These are phyloP conservation scores for Puccinia hordei DNA, from an alignment of 1,284 basidiomycete species.

Conservation along the genomic window DNA sequence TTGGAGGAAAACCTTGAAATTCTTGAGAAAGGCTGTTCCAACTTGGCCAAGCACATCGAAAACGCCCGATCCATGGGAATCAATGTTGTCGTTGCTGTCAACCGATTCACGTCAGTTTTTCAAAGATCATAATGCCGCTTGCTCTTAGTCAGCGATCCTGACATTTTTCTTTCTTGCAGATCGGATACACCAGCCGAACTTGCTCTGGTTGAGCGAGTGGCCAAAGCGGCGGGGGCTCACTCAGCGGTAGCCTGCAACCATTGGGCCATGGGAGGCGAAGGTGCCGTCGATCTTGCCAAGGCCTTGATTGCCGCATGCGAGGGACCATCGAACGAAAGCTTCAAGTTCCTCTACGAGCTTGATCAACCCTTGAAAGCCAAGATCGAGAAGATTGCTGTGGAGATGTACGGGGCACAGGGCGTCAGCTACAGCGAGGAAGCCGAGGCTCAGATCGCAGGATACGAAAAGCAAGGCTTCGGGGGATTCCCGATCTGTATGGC, in stretches of 20 bases:
- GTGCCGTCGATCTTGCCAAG: slow-evolving; percentile 81
- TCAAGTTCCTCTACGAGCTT: slow-evolving; percentile 81
- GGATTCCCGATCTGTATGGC: slow-evolving; percentile 84
- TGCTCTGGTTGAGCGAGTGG: slow-evolving; percentile 76
- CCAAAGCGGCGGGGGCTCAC: slow-evolving; percentile 85
- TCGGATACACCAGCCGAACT: slow-evolving; percentile 90
- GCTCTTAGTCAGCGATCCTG: slow-evolving; percentile 8
- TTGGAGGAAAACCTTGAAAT: slow-evolving; percentile 89
- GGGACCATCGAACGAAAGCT: slow-evolving; percentile 72
- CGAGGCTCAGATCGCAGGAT: slow-evolving; percentile 81
- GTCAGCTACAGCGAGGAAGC: slow-evolving; percentile 73
- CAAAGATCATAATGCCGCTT: background rate
- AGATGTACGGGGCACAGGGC: slow-evolving; percentile 89
- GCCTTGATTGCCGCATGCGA: slow-evolving; percentile 77
- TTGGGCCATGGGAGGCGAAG: slow-evolving; percentile 90
- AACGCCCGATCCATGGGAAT: slow-evolving; percentile 94
- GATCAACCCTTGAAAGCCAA: slow-evolving; percentile 81
- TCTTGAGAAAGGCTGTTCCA: slow-evolving; percentile 87
- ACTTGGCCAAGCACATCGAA: slow-evolving; percentile 88
- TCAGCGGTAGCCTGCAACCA: slow-evolving; percentile 93
- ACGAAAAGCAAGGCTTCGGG: slow-evolving; percentile 84
- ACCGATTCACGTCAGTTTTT: slow-evolving; percentile 80
- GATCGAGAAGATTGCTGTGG: slow-evolving; percentile 80
- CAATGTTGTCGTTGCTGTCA: slow-evolving; percentile 95
- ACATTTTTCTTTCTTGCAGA: slow-evolving; percentile 61